Base-by-base conservation (phyloP, 495 filamentous ascomycete genomes). In the Acidomyces sp. region DNA sequence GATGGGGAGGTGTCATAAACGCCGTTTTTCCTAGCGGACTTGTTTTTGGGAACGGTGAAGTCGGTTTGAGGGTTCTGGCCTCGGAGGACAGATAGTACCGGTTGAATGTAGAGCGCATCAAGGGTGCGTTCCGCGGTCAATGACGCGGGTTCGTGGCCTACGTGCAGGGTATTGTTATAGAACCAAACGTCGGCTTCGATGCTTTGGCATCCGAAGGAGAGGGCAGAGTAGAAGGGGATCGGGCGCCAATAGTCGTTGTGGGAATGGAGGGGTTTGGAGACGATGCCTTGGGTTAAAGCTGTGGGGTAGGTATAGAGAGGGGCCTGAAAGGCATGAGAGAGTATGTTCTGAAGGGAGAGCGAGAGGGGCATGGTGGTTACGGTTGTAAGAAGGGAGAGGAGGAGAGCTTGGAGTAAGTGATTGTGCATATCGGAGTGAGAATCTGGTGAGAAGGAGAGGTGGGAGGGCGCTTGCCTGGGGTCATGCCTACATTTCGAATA, bases 211-310 rank as follows among this genome's bases (percentile, higher is more conserved):
- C 60, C 61, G 24, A 59, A 55, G 4, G 51, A 51, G 19, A 64
- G 45, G 2, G 55, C 61, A 24, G 11, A 17, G 36, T 47, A 54
- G 43, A 48, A 44, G 0, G 58, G 58, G 2, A 62, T 37, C 31
- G 59, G 58, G 17, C 61, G 51, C 61, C 61, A 64, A 43, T 64
- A 64, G 46, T 62, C 59, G 36, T 62, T 61, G 47, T 63, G 59
- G 25, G 48, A 52, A 36, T 61, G 58, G 20, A 63, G 49, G 3
- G 54, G 35, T 56, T 63, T 63, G 5, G 60, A 58, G 24, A 61
- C 31, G 22, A 63, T 63, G 0, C 53, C 57, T n/a, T 58, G 40
- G 3, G 60, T 63, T 5, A 63, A 45, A 38, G 56, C 53, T 1
- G 60, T 63, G 4, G 60, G 60, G 47, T 63, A 63, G 4, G 47